Evolutionary conservation across 2,329 filamentous ascomycete species (phyloP).

Genomic region (Lasiodiplodia sp.): DNA sequence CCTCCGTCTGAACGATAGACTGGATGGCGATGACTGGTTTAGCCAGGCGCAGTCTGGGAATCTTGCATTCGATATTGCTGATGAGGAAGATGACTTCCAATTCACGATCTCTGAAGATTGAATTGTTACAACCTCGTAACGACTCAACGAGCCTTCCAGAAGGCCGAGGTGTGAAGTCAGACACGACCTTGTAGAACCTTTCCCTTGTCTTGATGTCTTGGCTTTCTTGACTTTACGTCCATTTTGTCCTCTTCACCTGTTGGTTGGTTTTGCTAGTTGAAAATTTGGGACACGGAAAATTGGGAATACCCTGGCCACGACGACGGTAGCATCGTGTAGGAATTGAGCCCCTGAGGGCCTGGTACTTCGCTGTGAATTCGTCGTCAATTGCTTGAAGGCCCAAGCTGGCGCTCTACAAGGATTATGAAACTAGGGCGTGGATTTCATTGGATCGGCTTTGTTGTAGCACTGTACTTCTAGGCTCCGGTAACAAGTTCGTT

Average conservation of each 20-base stretch:
- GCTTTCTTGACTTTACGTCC: neutral
- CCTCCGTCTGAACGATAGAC: slow-evolving; percentile 10
- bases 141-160: neutral
- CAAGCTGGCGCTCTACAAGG: neutral
- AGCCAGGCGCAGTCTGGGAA: slow-evolving; percentile 4
- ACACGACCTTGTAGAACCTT: neutral
- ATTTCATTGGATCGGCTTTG: neutral
- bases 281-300: slow-evolving; percentile 9
- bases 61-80: slow-evolving; percentile 31
- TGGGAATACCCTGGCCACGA: slow-evolving; percentile 16
- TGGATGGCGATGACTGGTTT: slow-evolving; percentile 21
- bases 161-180: neutral
- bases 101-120: slow-evolving; percentile 23
- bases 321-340: neutral
- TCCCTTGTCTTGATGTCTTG: neutral
- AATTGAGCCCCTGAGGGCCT: neutral
- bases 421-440: neutral
- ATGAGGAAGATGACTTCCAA: slow-evolving; percentile 37
- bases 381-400: neutral
- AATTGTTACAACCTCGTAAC: neutral
- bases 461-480: neutral
- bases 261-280: neutral
- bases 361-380: neutral
- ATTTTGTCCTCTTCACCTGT: neutral
- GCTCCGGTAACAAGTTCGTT: neutral